Evolutionary conservation across 176 grass and related monocot species (phyloP).

Genomic region (Oryza glaberrima): DNA sequence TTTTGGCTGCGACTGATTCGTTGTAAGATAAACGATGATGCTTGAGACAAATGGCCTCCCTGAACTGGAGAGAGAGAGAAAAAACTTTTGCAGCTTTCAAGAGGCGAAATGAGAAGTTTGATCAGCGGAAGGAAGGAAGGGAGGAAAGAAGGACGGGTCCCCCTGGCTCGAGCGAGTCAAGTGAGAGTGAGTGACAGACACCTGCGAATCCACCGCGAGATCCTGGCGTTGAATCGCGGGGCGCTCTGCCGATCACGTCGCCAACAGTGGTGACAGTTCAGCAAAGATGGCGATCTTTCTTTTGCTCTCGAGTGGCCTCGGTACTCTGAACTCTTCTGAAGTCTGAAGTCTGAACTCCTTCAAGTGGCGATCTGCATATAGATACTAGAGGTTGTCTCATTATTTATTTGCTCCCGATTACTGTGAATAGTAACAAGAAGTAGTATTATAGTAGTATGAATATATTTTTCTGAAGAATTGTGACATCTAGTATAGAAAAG

Average conservation of each 20-base stretch:
- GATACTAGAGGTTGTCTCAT: neutral
- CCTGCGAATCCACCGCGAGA: slow-evolving; percentile 33
- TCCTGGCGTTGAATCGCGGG: slow-evolving; percentile 25
- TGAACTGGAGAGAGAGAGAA: neutral
- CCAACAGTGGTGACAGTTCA: neutral
- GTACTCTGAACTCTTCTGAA: neutral
- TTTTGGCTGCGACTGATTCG: no score
- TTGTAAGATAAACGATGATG: no score
- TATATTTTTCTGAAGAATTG: neutral
- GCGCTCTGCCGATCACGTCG: slow-evolving; percentile 1
- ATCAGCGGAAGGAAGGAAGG: neutral
- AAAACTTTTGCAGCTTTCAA: neutral
- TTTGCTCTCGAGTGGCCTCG: neutral
- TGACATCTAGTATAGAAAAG: neutral
- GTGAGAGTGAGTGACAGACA: neutral
- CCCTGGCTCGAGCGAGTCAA: no score
- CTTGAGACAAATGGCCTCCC: neutral
- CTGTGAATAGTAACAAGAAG: neutral
- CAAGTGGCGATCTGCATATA: neutral
- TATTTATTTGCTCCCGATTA: neutral
- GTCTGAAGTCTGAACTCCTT: neutral
- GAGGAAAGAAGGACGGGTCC: neutral
- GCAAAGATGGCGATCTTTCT: slow-evolving; percentile 23
- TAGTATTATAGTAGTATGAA: no score
- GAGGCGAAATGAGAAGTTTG: neutral